Base-by-base conservation (phyloP, 1,284 basidiomycete genomes). In the Pulveroboletus ridleyi region DNA sequence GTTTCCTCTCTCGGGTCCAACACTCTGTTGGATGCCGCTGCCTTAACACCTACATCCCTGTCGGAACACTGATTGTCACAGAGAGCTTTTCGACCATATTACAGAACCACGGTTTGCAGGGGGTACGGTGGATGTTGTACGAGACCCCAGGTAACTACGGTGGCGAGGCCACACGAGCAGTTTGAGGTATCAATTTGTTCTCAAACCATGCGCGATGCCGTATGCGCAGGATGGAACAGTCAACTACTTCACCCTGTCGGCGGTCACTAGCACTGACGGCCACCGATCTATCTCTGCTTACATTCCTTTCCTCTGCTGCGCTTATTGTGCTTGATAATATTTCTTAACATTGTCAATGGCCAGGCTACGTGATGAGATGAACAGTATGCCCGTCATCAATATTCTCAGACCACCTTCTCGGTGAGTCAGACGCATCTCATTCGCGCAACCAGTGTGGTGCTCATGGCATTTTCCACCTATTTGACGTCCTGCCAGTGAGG, bases 41-140 rank as follows among this genome's bases (percentile, higher is more conserved):
- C 93, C 3, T 82, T 95, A 23, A 93, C 89, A 1, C 87, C 92
- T 8, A 88, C 90, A 1, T 88, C 90, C 13, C 73, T 3, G 86
- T 95, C 53, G 93, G 94, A 42, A 91, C 91, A 23, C 81, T 95
- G 3, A 77, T 95, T 23, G 88, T 91, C 54, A 91, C 89, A 74
- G 88, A 89, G 69, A 82, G 83, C 9, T 90, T 92, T 71, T 77
- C 92, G 56, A 75, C 76, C 5, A 79, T 80, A 58, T 80, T 94
- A 57, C 79, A 85, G 66, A 90, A 5, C 91, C 91, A 0, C 95
- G 93, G 91, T 95, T 95, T 72, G 87, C 93, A 2, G 93, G 93
- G 22, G 93, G 94, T 1, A 92, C 87, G 0, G 91, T 95, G 29
- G 86, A 91, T 65, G 83, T 94, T 23, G 92, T 95, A 1, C 92